phyloP scores from a whole-genome alignment of 352 stramenopile genomes.

The Phytopythium delawarense region DNA sequence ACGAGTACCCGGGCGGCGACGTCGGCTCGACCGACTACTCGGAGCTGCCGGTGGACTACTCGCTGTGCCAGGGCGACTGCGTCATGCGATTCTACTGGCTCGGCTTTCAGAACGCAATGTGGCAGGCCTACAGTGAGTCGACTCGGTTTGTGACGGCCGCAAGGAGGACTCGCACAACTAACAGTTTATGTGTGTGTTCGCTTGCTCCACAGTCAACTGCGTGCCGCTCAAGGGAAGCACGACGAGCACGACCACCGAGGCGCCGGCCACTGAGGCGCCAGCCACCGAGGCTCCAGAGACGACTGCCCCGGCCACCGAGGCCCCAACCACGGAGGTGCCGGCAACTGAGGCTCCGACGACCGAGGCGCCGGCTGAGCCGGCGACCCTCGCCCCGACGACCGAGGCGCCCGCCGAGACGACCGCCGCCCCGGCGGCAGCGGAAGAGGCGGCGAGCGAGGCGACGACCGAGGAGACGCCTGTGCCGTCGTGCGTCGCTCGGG shows the following conservation, averaged over 20 bases:
- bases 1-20: slow-evolving; percentile 20
- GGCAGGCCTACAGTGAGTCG: slow-evolving; percentile 39
- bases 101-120: slow-evolving; percentile 30
- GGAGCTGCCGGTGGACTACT: slow-evolving; percentile 30
- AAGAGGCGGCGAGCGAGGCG: neutral
- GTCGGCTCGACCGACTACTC: slow-evolving; percentile 16
- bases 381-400: neutral
- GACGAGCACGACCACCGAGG: slow-evolving; percentile 3
- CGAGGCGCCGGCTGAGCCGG: neutral
- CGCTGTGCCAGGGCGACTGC: slow-evolving; percentile 31
- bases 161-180: neutral
- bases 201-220: neutral
- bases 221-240: slow-evolving; percentile 12
- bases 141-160: neutral
- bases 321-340: slow-evolving; percentile 9
- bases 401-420: neutral
- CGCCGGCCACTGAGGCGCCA: neutral
- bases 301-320: slow-evolving; percentile 7
- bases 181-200: neutral
- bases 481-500: slow-evolving; percentile 1
- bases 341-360: slow-evolving; percentile 6
- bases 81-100: slow-evolving; percentile 46
- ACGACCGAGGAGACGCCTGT: slow-evolving; percentile 1
- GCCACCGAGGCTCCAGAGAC: slow-evolving; percentile 5
- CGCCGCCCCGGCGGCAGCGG: neutral